Conservation (phyloP, 352 stramenopile genomes). For the Pythium apleroticum region DNA sequence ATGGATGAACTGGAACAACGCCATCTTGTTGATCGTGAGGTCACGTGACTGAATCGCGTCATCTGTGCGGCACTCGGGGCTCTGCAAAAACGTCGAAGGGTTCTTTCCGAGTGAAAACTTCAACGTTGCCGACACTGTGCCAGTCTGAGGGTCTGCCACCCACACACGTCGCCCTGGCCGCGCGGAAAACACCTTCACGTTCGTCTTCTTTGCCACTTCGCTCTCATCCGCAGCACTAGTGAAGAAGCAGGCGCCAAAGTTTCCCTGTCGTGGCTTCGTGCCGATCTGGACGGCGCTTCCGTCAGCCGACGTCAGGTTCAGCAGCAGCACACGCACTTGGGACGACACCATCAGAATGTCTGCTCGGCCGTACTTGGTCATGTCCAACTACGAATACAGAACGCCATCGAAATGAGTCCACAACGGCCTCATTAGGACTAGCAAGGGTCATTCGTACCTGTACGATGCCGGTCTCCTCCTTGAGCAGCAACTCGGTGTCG, state of each 20-base stretch:
- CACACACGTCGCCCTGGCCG: slow-evolving; percentile 80
- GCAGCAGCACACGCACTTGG: slow-evolving; percentile 70
- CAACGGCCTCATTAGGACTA: too few relatives aligned
- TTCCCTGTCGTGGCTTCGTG: slow-evolving; percentile 79
- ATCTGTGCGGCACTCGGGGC: slow-evolving; percentile 48
- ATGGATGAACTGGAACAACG: slow-evolving; percentile 69
- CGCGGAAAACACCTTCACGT: slow-evolving; percentile 78
- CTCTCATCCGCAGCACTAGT: slow-evolving; percentile 39
- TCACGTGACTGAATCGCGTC: slow-evolving; percentile 71
- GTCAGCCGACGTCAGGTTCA: slow-evolving; percentile 72
- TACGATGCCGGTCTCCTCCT: slow-evolving; percentile 85
- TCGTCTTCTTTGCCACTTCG: slow-evolving; percentile 32
- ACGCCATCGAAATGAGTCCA: neutral
- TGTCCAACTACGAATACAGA: slow-evolving; percentile 45
- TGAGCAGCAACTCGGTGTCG: slow-evolving; percentile 82
- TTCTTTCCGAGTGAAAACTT: slow-evolving; percentile 82
- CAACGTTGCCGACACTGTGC: slow-evolving; percentile 79
- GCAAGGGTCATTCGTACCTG: slow-evolving; percentile 36
- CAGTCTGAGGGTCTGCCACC: slow-evolving; percentile 74
- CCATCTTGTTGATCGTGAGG: slow-evolving; percentile 80
- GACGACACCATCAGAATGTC: slow-evolving; percentile 86
- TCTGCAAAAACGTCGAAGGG: slow-evolving; percentile 57
- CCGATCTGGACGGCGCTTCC: slow-evolving; percentile 81
- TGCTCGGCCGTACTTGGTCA: slow-evolving; percentile 45
- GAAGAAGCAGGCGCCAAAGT: slow-evolving; percentile 83